These are phyloP conservation scores for Mycena vitilis DNA, from an alignment of 768 basidiomycete genomes.

Conservation along the genomic window DNA sequence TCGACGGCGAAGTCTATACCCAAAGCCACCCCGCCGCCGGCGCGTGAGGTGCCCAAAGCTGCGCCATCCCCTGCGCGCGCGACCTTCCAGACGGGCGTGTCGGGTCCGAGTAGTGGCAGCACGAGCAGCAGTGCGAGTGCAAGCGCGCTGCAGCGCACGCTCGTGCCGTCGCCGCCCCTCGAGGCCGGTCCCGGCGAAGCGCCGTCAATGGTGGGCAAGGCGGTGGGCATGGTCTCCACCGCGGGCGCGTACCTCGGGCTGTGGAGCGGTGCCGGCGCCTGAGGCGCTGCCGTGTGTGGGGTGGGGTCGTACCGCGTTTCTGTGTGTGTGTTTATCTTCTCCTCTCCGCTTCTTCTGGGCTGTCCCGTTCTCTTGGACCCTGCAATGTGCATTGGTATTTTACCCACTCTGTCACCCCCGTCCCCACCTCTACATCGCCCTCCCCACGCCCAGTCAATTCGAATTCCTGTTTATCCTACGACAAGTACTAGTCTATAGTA, in stretches of 20 bases:
- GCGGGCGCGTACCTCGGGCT: slow-evolving; percentile 82
- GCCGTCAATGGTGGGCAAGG: slow-evolving; percentile 57
- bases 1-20: slow-evolving; percentile 24
- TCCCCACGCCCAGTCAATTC: not conserved
- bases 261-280: slow-evolving; percentile 44
- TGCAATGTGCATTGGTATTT: slow-evolving; percentile 10
- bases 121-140: not conserved
- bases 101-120: not conserved
- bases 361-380: slow-evolving; percentile 17
- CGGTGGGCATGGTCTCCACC: slow-evolving; percentile 83
- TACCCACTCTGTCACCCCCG: not conserved
- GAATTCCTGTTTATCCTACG: slow-evolving; percentile 10
- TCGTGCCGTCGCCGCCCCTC: slow-evolving; percentile 25
- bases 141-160: slow-evolving; percentile 32
- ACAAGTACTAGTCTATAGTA: slow-evolving; percentile 23
- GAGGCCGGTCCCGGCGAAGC: slow-evolving; percentile 36
- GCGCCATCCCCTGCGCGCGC: slow-evolving; percentile 24
- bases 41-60: no score
- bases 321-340: not conserved
- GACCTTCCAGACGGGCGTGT: slow-evolving; percentile 29
- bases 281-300: not conserved
- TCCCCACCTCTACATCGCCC: not conserved
- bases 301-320: not conserved
- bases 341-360: not conserved
- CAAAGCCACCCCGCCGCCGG: not conserved